Evolutionary conservation across 208 protist genomes (phyloP).

Genomic region (Entamoeba invadens): DNA sequence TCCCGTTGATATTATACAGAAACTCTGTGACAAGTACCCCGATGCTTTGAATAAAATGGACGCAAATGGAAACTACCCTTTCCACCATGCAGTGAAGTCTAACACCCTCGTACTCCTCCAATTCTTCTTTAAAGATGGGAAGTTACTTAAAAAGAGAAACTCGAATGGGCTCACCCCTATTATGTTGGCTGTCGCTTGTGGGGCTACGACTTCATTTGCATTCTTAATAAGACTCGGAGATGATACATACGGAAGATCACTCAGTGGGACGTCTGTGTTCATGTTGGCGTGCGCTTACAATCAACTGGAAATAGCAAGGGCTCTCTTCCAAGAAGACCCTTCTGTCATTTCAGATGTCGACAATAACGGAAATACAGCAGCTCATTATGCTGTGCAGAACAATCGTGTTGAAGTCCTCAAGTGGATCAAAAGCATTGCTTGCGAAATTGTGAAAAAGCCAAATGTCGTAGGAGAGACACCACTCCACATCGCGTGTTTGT

Average conservation of each 20-base stretch:
- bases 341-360: background rate
- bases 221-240: background rate
- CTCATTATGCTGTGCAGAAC: background rate
- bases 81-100: background rate
- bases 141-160: background rate
- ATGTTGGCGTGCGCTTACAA: background rate
- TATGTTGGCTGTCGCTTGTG: background rate
- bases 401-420: background rate
- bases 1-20: background rate
- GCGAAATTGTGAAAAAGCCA: background rate
- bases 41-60: background rate
- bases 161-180: background rate
- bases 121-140: background rate
- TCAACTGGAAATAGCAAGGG: background rate
- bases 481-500: background rate
- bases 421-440: background rate
- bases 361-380: background rate
- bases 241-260: background rate
- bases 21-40: background rate
- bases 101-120: background rate
- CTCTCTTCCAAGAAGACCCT: background rate
- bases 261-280: background rate
- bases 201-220: background rate
- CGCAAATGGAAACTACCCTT: background rate
- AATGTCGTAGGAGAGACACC: background rate